phyloP scores from a whole-genome alignment of 805 yeast genomes.

The Jamesozyma jinghongensis region DNA sequence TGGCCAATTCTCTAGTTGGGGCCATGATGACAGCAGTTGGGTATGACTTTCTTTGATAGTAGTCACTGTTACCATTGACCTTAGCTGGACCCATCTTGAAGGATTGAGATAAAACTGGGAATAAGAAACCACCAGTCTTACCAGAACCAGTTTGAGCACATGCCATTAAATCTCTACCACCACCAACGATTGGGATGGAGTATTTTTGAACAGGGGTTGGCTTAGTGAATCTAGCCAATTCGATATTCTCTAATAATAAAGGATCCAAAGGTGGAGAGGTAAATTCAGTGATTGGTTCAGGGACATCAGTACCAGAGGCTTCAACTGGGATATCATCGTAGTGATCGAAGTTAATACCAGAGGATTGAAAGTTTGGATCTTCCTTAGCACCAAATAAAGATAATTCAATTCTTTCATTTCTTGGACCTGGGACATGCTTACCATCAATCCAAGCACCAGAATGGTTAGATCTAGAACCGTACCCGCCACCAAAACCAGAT shows the following conservation, averaged over 20 bases:
- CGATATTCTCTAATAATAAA: constrained; percentile 78
- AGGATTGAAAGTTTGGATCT: constrained; percentile 64
- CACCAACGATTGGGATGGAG: constrained; percentile 85
- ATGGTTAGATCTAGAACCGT: constrained; percentile 24
- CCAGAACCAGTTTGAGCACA: constrained; percentile 99
- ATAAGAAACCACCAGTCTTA: constrained; percentile 98
- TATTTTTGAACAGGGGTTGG: constrained; percentile 97
- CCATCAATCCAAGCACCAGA: constrained; percentile 82
- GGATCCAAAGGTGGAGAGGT: constrained; percentile 87
- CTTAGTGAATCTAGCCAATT: constrained; percentile 79
- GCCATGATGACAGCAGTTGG: constrained; percentile 96
- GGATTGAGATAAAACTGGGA: constrained; percentile 92
- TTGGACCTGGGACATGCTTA: constrained; percentile 73
- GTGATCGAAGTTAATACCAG: constrained; percentile 97
- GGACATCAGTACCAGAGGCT: constrained; percentile 90
- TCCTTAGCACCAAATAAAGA: constrained; percentile 77
- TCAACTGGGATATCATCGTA: constrained; percentile 98
- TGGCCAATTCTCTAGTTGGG: constrained; percentile 98
- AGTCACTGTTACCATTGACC: constrained; percentile 31
- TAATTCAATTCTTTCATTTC: constrained; percentile 58
- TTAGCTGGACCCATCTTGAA: constrained; percentile 80
- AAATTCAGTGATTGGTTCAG: constrained; percentile 83
- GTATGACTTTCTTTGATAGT: constrained; percentile 60
- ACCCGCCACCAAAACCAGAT: constrained; percentile 16
- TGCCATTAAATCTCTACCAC: constrained; percentile 89